Percentiles rank a stretch among this genome's conserved stretches.
phyloP scores from a whole-genome alignment of 164 flowering plant genomes.

The Piper longum region DNA sequence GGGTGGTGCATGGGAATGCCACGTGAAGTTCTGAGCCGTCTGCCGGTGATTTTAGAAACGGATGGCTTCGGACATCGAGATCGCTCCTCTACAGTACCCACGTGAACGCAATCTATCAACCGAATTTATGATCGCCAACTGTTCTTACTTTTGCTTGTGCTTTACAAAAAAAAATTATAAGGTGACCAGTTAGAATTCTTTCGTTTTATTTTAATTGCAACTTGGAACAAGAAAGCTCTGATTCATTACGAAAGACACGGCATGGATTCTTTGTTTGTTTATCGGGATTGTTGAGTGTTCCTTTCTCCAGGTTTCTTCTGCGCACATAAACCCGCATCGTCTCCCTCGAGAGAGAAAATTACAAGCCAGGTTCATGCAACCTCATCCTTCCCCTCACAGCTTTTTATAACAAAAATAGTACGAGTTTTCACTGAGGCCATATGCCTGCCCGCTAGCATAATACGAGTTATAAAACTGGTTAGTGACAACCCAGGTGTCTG shows the following conservation, averaged over 20 bases:
- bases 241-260: neutral
- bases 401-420: too few species aligned
- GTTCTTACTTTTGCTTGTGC: neutral
- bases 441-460: too few species aligned
- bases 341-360: neutral
- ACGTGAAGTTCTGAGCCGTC: slow-evolving; percentile 48
- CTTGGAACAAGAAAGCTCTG: neutral
- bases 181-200: neutral
- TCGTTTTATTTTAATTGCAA: neutral
- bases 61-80: neutral
- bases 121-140: neutral
- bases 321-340: neutral
- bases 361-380: too few species aligned
- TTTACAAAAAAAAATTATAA: neutral
- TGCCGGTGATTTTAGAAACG: slow-evolving; percentile 20
- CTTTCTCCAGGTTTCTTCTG: neutral
- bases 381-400: neutral
- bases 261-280: neutral
- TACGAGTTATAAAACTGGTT: too few species aligned
- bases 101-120: slow-evolving; percentile 3
- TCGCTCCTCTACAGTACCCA: neutral
- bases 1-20: slow-evolving; percentile 34
- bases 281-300: too few species aligned
- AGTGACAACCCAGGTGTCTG: too few species aligned
- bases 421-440: neutral